These are phyloP conservation scores for Beauveria australis DNA, from an alignment of 2,329 filamentous ascomycete genomes.

Conservation along the genomic window DNA sequence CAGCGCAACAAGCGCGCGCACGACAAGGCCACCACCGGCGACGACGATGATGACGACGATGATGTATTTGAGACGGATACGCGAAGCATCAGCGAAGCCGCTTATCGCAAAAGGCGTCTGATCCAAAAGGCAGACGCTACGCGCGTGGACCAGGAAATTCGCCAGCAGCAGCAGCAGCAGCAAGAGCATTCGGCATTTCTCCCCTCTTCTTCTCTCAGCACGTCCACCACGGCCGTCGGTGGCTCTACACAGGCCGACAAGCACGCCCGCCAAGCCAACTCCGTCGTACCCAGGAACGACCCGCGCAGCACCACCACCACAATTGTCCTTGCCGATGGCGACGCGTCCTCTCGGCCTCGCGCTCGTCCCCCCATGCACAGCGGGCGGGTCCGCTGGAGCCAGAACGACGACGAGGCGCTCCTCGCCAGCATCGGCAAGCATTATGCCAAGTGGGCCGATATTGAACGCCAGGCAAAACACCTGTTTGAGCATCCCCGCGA, in stretches of 20 bases:
- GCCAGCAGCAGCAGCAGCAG: not conserved
- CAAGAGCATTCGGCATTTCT: not conserved
- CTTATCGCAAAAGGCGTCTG: conserved; percentile 19
- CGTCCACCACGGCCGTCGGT: not conserved
- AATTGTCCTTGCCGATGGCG: too few species aligned
- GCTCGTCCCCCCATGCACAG: not conserved
- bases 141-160: not conserved
- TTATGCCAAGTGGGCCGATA: conserved; percentile 23
- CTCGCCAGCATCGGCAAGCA: conserved; percentile 30
- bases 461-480: conserved; percentile 19
- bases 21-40: not conserved
- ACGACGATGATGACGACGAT: conserved; percentile 16
- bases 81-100: conserved; percentile 13
- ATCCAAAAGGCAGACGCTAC: not conserved
- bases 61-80: conserved; percentile 22
- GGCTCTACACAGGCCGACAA: not conserved
- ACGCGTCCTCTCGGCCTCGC: not conserved
- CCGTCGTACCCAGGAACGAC: too few species aligned
- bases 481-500: conserved; percentile 36
- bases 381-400: conserved; percentile 32
- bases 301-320: not conserved
- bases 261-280: too few species aligned
- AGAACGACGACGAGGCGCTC: conserved; percentile 32
- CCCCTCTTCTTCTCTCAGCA: not conserved
- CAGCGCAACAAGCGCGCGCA: not conserved